Base-by-base conservation (phyloP, 73 alveolate species). In the Effrenium voratum region DNA sequence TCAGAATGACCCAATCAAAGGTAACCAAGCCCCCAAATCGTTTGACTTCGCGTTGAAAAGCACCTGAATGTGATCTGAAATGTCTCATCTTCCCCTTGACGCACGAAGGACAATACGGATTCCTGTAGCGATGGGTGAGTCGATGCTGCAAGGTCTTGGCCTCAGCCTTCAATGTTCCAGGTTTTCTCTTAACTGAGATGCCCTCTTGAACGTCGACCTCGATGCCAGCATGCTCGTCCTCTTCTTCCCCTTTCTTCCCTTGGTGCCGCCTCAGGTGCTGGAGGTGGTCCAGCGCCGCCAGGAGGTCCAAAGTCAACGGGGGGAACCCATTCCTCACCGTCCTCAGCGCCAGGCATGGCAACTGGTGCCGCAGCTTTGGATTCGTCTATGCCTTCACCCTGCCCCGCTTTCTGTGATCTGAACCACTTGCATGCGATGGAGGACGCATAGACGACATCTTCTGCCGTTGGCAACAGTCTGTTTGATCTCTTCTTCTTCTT, bases 31-130 rank as follows among this genome's bases (percentile, higher is more conserved):
- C 91, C 15, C 91, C 91, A 44, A 44, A 80, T 30, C 8, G 19
- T 49, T 44, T 46, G 44, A 80, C 46, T 30, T 80, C 28, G 30
- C 91, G 41, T 28, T 46, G 10, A 34, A 80, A 80, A 1, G 91
- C 68, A 36, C 70, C 70, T 45, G 47, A 5, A 2, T 28, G 44
- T 5, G 91, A 44, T 34, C 28, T 45, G 72, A 44, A 46, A 28
- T 28, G 91, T 28, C n/a, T 80, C 91, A 80, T 80, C 70, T 80
- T 80, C 47, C 72, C 91, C 3, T 70, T 3, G 40, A 80, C 70
- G 32, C 91, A 80, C 28, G 91, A 44, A 2, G 43, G 32, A 46
- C 91, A 80, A 30, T 16, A 80, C n/a, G 91, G 91, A n/a, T 80
- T 80, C 70, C 28, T 44, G 70, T 80, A 80, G 41, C 70, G 43